Evolutionary conservation across 768 basidiomycete species (phyloP), one percentile per base, ranked within the genome.

Genomic region (Filobasidium wieringae): DNA sequence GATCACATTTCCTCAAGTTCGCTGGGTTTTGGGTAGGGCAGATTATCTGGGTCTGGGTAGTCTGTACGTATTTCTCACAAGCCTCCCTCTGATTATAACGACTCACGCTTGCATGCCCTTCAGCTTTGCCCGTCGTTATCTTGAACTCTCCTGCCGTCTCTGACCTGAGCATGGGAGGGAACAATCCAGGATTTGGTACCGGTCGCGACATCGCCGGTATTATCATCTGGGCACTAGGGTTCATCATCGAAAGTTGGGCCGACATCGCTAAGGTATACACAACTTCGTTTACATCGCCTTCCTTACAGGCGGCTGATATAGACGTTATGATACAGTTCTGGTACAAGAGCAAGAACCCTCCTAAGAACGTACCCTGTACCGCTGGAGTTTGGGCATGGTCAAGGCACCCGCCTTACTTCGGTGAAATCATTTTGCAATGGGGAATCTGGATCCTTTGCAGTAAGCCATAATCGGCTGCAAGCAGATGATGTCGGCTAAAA

Each of bases 341-440:
- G 17, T 81, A 79, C 76, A 84, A 83, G 65, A 70, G 77, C 24
- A 71, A 71, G 3, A 77, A 79, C 27, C 73, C 76, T 30, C 77
- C 81, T 0, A 81, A 79, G 63, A 79, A 80, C 41, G 68, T 73
- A 33, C 79, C 81, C 7, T 79, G 69, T 60, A 69, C 66, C 22
- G 65, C 64, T 34, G 68, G 68, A 76, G 51, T 77, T 66, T 65
- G 72, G 72, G 60, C 64, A 11, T 71, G 53, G 50, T 68, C 62
- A 6, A 78, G 84, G 3, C 83, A 85, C 63, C 84, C 84, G 19
- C 81, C 83, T 0, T 85, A 84, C 67, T 84, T 84, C 63, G 84
- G 84, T 66, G 84, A 85, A 80, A 82, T 72, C 66, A 78, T 77
- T 0, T 15, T 66, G 24, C 65, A 65, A 29, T 65, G 64, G 59